Evolutionary conservation across 345 rosid genomes (phyloP).

Genomic region (Zanthoxylum bungeanum): DNA sequence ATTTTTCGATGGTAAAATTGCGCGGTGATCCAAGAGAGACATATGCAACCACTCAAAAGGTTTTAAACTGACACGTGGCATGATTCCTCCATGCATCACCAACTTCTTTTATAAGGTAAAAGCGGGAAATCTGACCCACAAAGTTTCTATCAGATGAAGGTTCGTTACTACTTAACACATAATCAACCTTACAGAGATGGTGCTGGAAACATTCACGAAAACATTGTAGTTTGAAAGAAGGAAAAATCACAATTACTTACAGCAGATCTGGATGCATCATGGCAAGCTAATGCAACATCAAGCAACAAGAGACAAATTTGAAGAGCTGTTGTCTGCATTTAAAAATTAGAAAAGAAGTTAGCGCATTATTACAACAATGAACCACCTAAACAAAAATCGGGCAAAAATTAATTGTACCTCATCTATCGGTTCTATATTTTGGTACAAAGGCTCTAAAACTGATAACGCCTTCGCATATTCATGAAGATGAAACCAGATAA

Average conservation of each 20-base stretch:
- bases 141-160: background rate
- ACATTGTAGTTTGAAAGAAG: background rate
- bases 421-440: conserved; percentile 74
- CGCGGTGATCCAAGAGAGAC: background rate
- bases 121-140: background rate
- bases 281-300: conserved; percentile 83
- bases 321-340: conserved; percentile 75
- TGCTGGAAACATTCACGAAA: background rate
- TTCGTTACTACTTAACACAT: background rate
- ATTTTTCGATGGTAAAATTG: background rate
- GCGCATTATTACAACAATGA: conserved; percentile 3
- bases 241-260: conserved; percentile 47
- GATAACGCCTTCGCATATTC: conserved; percentile 79
- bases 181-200: background rate
- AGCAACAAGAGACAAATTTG: conserved; percentile 81
- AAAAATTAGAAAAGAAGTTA: conserved; percentile 20
- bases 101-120: background rate
- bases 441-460: conserved; percentile 68
- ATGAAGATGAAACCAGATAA: conserved; percentile 86
- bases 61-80: background rate
- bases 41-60: background rate
- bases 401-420: conserved; percentile 53
- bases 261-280: conserved; percentile 69
- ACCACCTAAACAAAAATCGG: background rate
- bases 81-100: background rate